A percentile compares a stretch with the other conserved stretches of the same genome.
Conservation (phyloP, 2,329 filamentous ascomycete genomes). For the Orbilia oligospora region DNA sequence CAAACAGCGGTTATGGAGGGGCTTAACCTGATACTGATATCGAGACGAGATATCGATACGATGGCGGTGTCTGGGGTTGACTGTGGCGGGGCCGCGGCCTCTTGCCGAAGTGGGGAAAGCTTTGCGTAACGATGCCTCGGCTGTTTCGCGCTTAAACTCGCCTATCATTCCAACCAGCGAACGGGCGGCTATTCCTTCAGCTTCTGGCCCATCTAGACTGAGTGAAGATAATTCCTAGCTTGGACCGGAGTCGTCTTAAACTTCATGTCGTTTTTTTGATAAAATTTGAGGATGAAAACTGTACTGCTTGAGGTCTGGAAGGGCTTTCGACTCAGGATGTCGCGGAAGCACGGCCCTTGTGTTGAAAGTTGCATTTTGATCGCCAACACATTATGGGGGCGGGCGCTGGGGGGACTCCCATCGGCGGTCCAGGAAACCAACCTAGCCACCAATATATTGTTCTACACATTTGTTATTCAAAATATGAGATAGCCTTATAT, state of each 20-base stretch:
- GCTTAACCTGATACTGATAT: slow-evolving; percentile 7
- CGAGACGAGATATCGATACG: slow-evolving; percentile 57
- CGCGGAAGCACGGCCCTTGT: not conserved
- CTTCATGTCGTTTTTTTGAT: no score
- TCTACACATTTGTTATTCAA: no score
- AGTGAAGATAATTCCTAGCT: no score
- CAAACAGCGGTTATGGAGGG: not conserved
- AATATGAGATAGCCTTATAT: no score
- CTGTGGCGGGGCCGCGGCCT: slow-evolving; percentile 15
- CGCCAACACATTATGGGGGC: not conserved
- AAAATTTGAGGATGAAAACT: no score
- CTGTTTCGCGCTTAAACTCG: slow-evolving; percentile 14
- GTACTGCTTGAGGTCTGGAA: not conserved
- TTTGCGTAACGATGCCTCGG: slow-evolving; percentile 30
- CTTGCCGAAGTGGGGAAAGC: slow-evolving; percentile 7
- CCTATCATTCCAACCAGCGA: not conserved
- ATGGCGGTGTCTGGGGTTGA: slow-evolving; percentile 4
- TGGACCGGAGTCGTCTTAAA: no score
- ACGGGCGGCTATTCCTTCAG: not conserved
- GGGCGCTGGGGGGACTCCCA: no score
- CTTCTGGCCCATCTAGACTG: not conserved
- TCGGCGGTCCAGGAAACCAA: no score
- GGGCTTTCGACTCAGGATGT: no score
- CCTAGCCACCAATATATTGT: no score
- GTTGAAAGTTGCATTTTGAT: not conserved